Percentiles rank a stretch among this genome's conserved stretches.
Conservation (phyloP, 2,329 filamentous ascomycete genomes). For the Epichloe baconii region DNA sequence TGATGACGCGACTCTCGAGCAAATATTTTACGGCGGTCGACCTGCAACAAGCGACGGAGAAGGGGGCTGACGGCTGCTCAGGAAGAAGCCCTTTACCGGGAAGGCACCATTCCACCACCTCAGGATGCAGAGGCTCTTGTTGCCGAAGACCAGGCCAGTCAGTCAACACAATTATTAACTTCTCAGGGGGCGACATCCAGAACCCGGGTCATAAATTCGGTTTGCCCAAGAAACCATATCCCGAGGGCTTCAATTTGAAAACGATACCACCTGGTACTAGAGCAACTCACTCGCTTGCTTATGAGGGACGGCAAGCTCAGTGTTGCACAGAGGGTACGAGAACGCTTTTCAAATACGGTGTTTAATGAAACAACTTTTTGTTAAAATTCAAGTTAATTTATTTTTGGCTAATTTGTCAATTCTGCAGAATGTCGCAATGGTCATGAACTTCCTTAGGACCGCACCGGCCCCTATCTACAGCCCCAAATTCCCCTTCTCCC, state of each 20-base stretch:
- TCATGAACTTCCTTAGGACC: conserved; percentile 76
- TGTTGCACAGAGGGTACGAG: conserved; percentile 66
- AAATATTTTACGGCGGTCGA: conserved; percentile 24
- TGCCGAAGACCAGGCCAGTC: conserved; percentile 11
- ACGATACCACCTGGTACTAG: conserved; percentile 73
- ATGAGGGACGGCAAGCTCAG: conserved; percentile 89
- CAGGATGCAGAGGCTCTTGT: conserved; percentile 19
- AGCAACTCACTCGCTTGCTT: conserved; percentile 78
- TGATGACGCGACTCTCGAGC: conserved; percentile 24
- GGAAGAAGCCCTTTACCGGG: conserved; percentile 28
- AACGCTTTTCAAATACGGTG: not conserved
- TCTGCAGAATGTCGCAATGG: conserved; percentile 64
- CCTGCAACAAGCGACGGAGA: conserved; percentile 15
- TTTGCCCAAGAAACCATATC: conserved; percentile 53
- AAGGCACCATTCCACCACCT: conserved; percentile 26
- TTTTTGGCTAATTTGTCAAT: conserved; percentile 1
- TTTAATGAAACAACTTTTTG: not conserved
- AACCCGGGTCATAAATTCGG: conserved; percentile 63
- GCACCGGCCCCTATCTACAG: conserved; percentile 66
- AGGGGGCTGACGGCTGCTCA: conserved; percentile 29
- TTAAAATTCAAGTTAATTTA: not conserved
- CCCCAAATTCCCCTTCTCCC: conserved; percentile 57
- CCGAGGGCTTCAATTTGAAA: conserved; percentile 54
- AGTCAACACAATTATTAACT: conserved; percentile 7
- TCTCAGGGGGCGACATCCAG: conserved; percentile 11